phyloP scores from a whole-genome alignment of 768 basidiomycete genomes.

The Suillus ampliporus region DNA sequence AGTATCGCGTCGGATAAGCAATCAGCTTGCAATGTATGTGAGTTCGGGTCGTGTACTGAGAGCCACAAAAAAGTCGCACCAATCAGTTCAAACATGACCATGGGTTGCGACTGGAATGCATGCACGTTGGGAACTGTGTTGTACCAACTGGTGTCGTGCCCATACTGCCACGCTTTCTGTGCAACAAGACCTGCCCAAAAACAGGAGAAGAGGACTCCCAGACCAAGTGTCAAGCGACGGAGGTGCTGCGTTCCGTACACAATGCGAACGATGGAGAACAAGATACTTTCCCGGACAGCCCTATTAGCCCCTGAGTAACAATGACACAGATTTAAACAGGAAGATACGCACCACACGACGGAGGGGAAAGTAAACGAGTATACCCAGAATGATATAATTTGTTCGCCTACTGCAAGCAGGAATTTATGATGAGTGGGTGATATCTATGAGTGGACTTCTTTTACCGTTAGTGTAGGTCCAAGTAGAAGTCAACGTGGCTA shows the following conservation, averaged over 20 bases:
- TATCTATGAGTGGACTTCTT: neutral
- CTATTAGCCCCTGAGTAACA: slow-evolving; percentile 10
- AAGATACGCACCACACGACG: slow-evolving; percentile 22
- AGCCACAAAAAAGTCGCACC: slow-evolving; percentile 4
- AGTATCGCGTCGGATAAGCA: slow-evolving; percentile 10
- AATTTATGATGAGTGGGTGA: neutral
- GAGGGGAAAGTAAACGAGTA: slow-evolving; percentile 18
- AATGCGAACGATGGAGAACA: slow-evolving; percentile 25
- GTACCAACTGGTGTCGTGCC: slow-evolving; percentile 1
- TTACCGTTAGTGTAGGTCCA: slow-evolving; percentile 22
- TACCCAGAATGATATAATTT: slow-evolving; percentile 19
- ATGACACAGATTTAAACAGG: neutral
- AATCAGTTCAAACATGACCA: slow-evolving; percentile 4
- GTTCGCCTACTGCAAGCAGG: neutral
- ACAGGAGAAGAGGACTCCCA: slow-evolving; percentile 18
- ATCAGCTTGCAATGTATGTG: neutral
- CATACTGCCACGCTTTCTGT: slow-evolving; percentile 4
- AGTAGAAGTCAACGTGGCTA: neutral
- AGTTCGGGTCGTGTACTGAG: neutral
- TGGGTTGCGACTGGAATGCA: neutral
- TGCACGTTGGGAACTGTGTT: neutral
- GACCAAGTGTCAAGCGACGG: slow-evolving; percentile 11
- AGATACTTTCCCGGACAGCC: slow-evolving; percentile 28
- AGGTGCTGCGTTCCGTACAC: slow-evolving; percentile 20
- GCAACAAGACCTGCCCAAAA: slow-evolving; percentile 12